These are phyloP conservation scores for Nepenthes alata DNA, from an alignment of 179 eudicot species.

Conservation along the genomic window DNA sequence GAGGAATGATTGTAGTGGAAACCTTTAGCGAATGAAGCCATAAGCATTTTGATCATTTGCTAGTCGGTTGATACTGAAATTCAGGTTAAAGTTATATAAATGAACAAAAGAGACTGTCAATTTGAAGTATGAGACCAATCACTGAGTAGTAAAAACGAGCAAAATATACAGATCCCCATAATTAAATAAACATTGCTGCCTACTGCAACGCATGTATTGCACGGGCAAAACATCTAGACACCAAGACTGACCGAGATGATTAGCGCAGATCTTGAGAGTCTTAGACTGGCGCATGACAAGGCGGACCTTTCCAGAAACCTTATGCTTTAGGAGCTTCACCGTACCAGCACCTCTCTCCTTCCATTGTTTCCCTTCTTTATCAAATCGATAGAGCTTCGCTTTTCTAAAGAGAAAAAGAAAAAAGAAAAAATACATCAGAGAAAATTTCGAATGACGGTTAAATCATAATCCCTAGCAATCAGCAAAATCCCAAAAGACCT, in stretches of 20 bases:
- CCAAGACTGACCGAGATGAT: slow-evolving; percentile 49
- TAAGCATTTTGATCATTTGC: too few species aligned
- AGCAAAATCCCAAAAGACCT: background rate
- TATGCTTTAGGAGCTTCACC: slow-evolving; percentile 76
- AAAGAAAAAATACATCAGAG: background rate
- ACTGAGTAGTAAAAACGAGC: too few species aligned
- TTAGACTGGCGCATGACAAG: slow-evolving; percentile 93
- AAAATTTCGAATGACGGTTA: too few species aligned
- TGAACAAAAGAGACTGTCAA: too few species aligned
- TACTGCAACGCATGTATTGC: too few species aligned
- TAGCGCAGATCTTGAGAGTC: slow-evolving; percentile 92
- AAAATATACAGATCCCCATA: too few species aligned
- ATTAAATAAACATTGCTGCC: too few species aligned
- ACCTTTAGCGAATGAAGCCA: too few species aligned
- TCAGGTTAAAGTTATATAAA: too few species aligned
- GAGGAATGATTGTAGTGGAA: too few species aligned
- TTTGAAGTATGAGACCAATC: background rate
- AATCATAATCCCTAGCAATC: background rate
- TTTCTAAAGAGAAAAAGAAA: slow-evolving; percentile 28
- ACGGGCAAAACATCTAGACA: background rate
- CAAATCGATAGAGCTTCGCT: slow-evolving; percentile 76
- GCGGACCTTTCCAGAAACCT: slow-evolving; percentile 61
- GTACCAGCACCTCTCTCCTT: slow-evolving; percentile 86
- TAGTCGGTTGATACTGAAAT: too few species aligned
- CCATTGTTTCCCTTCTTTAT: slow-evolving; percentile 91